Base-by-base conservation (phyloP, 192 early-diverging fungal genomes). In the Radiomyces spectabilis region DNA sequence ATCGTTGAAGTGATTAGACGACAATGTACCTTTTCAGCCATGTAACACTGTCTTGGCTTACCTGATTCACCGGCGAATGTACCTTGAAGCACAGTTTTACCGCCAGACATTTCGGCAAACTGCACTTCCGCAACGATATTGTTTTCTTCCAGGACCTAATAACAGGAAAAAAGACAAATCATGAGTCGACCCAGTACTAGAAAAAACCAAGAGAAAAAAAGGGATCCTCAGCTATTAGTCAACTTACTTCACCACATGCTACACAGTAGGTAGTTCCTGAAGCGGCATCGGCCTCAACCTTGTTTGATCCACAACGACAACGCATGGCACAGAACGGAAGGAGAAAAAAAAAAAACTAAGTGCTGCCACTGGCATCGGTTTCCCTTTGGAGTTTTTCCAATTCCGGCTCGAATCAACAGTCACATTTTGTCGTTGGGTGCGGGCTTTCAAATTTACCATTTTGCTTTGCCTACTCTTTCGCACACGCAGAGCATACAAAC, bases 111-210 rank as follows among this genome's bases (percentile, higher is more conserved):
- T 69, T 98, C 95, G 24, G 75, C 81, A 69, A 98, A 98, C 5
- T 87, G 82, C 29, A 95, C 84, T 74, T 98, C 95, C 0, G 89
- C 68, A 15, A 98, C 89, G 44, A 98, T 94, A 32, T 79, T 80
- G 67, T 93, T 93, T 61, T 98, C 91, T 72, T 96, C 93, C 43
- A 91, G 53, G 19, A 98, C 93, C 80, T 94, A 69, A 15, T 27
- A 44, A 21, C 35, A n/a, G n/a, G n/a, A n/a, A 19, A 34, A 19
- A 8, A 10, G 18, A 6, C 10, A 7, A n/a, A 7, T 4, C 15
- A 35, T 51, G 37, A 56, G 42, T 42, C 29, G 15, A 44, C 34
- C 8, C 21, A 34, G 3, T 16, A n/a, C 19, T 39, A 26, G 27
- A 57, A 16, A 29, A 47, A 57, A 47, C 0, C 9, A 55, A 45